These are phyloP conservation scores for Rhizopogon salebrosus DNA, from an alignment of 768 basidiomycete genomes.

Conservation along the genomic window DNA sequence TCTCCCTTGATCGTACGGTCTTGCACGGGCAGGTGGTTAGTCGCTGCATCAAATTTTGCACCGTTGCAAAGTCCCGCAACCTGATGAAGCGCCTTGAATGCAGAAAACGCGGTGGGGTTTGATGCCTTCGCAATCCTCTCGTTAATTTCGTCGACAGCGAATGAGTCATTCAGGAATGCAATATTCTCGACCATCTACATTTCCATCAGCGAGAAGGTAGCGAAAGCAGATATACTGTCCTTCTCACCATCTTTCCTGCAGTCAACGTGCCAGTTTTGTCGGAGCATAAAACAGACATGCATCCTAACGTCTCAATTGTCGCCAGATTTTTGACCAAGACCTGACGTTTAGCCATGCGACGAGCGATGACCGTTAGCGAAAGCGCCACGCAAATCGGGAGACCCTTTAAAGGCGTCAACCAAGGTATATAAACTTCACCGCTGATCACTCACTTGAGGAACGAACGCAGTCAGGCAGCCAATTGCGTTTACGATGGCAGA, in stretches of 20 bases:
- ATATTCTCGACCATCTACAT: constrained; percentile 26
- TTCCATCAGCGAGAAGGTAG: not conserved
- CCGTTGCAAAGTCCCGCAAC: constrained; percentile 46
- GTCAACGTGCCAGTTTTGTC: constrained; percentile 65
- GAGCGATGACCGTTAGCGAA: constrained; percentile 40
- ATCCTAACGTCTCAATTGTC: constrained; percentile 64
- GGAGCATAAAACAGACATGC: constrained; percentile 47
- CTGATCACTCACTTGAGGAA: constrained; percentile 36
- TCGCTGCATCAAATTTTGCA: constrained; percentile 34
- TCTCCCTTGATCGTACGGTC: constrained; percentile 29
- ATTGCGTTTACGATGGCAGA: constrained; percentile 22
- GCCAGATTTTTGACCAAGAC: constrained; percentile 52
- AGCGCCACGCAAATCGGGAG: constrained; percentile 51
- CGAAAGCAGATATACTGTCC: not conserved
- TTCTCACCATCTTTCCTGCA: constrained; percentile 32
- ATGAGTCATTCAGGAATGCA: constrained; percentile 20
- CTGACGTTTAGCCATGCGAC: constrained; percentile 45
- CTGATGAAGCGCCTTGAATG: constrained; percentile 20
- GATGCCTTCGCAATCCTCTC: constrained; percentile 6
- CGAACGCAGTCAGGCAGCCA: constrained; percentile 35
- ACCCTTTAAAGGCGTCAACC: constrained; percentile 46
- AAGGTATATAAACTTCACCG: constrained; percentile 50
- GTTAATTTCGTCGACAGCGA: constrained; percentile 11
- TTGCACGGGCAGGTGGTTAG: constrained; percentile 2
- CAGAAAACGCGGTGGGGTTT: constrained; percentile 8